Percentiles rank a stretch among this genome's conserved stretches.
phyloP scores from a whole-genome alignment of 2,329 filamentous ascomycete genomes.

The Ilyonectria robusta region DNA sequence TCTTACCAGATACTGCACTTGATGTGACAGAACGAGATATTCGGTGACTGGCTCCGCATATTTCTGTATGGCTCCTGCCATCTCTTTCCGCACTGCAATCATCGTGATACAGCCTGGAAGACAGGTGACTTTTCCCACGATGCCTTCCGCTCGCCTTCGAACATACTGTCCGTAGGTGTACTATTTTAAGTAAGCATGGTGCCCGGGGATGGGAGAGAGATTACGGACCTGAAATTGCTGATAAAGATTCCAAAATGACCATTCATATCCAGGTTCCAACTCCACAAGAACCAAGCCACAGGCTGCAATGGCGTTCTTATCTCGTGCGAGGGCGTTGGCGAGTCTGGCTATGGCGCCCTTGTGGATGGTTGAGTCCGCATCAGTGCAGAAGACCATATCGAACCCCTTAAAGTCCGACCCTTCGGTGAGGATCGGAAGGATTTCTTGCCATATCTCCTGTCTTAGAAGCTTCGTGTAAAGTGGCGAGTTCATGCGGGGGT shows the following conservation, averaged over 20 bases:
- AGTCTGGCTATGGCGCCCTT: conserved; percentile 37
- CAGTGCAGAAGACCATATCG: conserved; percentile 42
- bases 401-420: conserved; percentile 34
- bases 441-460: conserved; percentile 36
- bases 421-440: conserved; percentile 36
- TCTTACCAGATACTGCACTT: conserved; percentile 43
- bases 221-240: conserved; percentile 40
- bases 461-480: conserved; percentile 38
- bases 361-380: conserved; percentile 42
- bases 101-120: conserved; percentile 43
- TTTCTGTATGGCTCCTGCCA: conserved; percentile 40
- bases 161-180: conserved; percentile 43
- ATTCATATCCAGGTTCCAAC: conserved; percentile 40
- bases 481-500: conserved; percentile 35
- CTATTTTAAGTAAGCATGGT: neutral
- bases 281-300: conserved; percentile 40
- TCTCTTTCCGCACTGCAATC: conserved; percentile 40
- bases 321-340: conserved; percentile 34
- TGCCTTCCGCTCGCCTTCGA: conserved; percentile 35
- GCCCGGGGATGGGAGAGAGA: rapidly evolving
- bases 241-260: conserved; percentile 43
- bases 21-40: conserved; percentile 38
- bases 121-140: conserved; percentile 40
- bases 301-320: conserved; percentile 39
- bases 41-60: conserved; percentile 39